Evolutionary conservation across 225 moss, liverwort and hornwort species (phyloP), one percentile per base, ranked within the genome.

Genomic region (Polytrichum commune): DNA sequence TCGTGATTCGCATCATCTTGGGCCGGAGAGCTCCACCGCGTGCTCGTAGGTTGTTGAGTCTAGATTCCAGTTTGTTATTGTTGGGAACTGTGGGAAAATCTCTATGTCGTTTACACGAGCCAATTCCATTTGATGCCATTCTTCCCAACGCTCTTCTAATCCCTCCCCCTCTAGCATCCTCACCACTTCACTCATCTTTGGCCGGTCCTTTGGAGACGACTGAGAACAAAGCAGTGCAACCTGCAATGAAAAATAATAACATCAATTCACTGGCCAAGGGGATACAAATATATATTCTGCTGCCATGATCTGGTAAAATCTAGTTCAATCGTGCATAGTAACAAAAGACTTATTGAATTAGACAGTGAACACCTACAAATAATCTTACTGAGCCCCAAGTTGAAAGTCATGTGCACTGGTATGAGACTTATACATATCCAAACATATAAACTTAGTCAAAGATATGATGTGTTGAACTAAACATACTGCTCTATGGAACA

Each of bases 121-220:
- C 46, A 46, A 46, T 13, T 81, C 81, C 61, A 74, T 54, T 33
- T 78, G 32, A 27, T 70, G 38, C 81, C 77, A 81, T 55, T 81
- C 69, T n/a, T 74, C 77, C 81, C 81, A 81, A 24, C 74, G 62
- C 70, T 81, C 77, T 23, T 60, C 74, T 29, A 81, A 77, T 4
- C 81, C 81, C 62, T 81, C 77, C 5, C 81, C 78, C 10, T 73
- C 77, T 53, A 81, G 58, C 81, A 81, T 81, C 29, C 74, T 69
- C 66, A 74, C 77, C 1, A 81, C 77, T 3, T 77, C 64, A 4
- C 65, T 27, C 81, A 81, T 81, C 65, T 70, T 79, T 23, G 74
- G 79, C 9, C 79, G 70, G 19, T 74, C 74, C 4, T 69, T 4
- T 23, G 80, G 77, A 1, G 30, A 67, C 19, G 62, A 63, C 69